Percentiles rank a stretch among this genome's conserved stretches.
Evolutionary conservation across 495 filamentous ascomycete genomes (phyloP).

Genomic region (Trichoderma virens): DNA sequence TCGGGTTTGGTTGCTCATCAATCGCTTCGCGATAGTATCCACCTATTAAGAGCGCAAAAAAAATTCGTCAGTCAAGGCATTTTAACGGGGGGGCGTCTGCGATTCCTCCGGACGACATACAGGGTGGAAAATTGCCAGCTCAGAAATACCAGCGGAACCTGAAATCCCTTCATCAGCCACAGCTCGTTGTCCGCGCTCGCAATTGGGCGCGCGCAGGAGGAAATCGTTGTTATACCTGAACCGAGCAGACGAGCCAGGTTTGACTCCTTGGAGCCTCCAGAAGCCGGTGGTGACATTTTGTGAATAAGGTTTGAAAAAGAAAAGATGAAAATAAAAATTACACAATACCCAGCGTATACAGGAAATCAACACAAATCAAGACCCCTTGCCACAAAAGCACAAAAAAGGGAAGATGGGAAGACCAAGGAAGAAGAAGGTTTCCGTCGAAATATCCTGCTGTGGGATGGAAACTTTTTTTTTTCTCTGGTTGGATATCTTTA

Average conservation of each 20-base stretch:
- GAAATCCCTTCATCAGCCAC: conserved; percentile 13
- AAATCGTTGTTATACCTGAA: conserved; percentile 56
- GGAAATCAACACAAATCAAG: not conserved
- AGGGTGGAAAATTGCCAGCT: conserved; percentile 94
- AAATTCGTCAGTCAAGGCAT: conserved; percentile 15
- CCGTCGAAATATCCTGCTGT: too few species aligned
- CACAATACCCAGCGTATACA: not conserved
- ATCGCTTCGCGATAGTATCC: conserved; percentile 94
- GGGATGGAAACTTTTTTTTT: conserved; percentile 7
- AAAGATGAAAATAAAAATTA: not conserved
- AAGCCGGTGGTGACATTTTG: conserved; percentile 42
- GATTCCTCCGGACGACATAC: conserved; percentile 41
- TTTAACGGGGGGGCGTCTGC: not conserved
- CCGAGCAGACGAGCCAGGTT: conserved; percentile 79
- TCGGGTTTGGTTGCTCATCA: conserved; percentile 95
- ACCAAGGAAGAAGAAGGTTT: not conserved
- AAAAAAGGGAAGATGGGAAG: not conserved
- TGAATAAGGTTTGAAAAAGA: not conserved
- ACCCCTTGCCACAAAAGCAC: not conserved
- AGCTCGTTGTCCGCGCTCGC: too few species aligned
- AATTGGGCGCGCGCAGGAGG: not conserved
- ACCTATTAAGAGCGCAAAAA: conserved; percentile 48
- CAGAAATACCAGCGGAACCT: conserved; percentile 94
- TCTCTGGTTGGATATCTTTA: not conserved
- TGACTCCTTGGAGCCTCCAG: conserved; percentile 76